Percentiles rank a stretch among this genome's conserved stretches.
Conservation (phyloP, 352 stramenopile genomes). For the Phytophthora litchii region DNA sequence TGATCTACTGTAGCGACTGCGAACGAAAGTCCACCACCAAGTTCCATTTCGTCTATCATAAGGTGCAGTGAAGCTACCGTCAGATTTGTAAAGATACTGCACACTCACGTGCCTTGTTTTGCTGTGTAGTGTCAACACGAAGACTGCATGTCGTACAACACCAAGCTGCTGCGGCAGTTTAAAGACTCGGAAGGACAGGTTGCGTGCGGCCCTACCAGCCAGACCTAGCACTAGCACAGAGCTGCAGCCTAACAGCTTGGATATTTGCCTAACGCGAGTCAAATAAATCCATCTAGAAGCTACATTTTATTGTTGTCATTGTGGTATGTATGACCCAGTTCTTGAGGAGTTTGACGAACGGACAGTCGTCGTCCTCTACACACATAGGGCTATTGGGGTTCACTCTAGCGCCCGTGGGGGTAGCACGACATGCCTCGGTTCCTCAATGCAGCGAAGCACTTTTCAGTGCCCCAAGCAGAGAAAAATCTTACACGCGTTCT, state of each 20-base stretch:
- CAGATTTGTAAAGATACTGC: neutral
- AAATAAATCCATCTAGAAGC: slow-evolving; percentile 9
- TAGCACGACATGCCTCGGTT: slow-evolving; percentile 35
- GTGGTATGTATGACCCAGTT: slow-evolving; percentile 73
- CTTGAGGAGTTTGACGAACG: slow-evolving; percentile 76
- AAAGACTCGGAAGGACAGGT: slow-evolving; percentile 49
- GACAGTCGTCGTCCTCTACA: slow-evolving; percentile 75
- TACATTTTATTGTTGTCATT: slow-evolving; percentile 3
- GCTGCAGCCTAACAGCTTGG: neutral
- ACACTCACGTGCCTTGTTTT: slow-evolving; percentile 11
- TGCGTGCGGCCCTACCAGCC: slow-evolving; percentile 19
- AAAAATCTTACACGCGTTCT: slow-evolving; percentile 28
- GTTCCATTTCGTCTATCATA: slow-evolving; percentile 91
- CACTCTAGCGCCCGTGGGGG: slow-evolving; percentile 55
- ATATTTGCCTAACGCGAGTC: neutral
- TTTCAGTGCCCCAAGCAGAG: slow-evolving; percentile 39
- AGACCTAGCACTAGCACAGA: slow-evolving; percentile 4
- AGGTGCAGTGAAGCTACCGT: slow-evolving; percentile 44
- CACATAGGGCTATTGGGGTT: slow-evolving; percentile 66
- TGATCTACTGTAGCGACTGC: slow-evolving; percentile 89
- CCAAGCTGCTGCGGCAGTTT: slow-evolving; percentile 82
- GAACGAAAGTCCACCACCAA: slow-evolving; percentile 83
- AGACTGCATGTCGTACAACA: slow-evolving; percentile 87
- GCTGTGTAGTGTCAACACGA: slow-evolving; percentile 65
- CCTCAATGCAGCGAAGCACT: slow-evolving; percentile 27